Percentiles rank a stretch among this genome's conserved stretches.
phyloP scores from a whole-genome alignment of 2,329 filamentous ascomycete species.

The Beauveria sp. region DNA sequence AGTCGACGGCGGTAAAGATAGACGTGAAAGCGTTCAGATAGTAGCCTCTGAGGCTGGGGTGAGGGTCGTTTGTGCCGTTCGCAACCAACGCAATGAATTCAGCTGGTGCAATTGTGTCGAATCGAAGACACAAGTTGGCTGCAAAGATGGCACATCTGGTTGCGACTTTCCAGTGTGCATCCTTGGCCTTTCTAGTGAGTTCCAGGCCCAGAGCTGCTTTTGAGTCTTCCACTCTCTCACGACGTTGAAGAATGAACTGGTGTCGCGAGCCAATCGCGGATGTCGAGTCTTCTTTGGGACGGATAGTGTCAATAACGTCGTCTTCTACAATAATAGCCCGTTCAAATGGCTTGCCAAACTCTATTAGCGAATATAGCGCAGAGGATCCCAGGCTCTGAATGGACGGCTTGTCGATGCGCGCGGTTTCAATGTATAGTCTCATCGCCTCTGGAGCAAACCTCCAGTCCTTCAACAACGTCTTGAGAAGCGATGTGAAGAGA shows the following conservation, averaged over 20 bases:
- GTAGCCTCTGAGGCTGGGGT: slow-evolving; percentile 74
- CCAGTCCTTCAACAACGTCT: slow-evolving; percentile 88
- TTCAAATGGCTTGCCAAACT: slow-evolving; percentile 85
- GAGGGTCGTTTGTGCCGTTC: slow-evolving; percentile 77
- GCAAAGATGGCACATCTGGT: slow-evolving; percentile 85
- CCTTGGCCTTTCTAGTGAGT: slow-evolving; percentile 66
- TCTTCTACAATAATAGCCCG: slow-evolving; percentile 76
- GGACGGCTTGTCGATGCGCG: slow-evolving; percentile 84
- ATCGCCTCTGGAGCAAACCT: slow-evolving; percentile 87
- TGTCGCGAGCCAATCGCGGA: slow-evolving; percentile 53
- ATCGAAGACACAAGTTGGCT: slow-evolving; percentile 83
- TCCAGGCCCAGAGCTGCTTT: slow-evolving; percentile 77
- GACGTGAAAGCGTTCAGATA: slow-evolving; percentile 72
- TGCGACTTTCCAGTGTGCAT: slow-evolving; percentile 94
- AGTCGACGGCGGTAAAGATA: slow-evolving; percentile 78
- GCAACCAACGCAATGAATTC: slow-evolving; percentile 79
- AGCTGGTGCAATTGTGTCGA: slow-evolving; percentile 75
- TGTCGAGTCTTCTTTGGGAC: slow-evolving; percentile 57
- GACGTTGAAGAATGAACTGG: slow-evolving; percentile 65
- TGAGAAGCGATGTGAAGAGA: slow-evolving; percentile 79
- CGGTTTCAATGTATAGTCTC: slow-evolving; percentile 81
- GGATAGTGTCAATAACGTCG: slow-evolving; percentile 61
- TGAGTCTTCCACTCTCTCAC: slow-evolving; percentile 70
- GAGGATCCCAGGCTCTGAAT: slow-evolving; percentile 82
- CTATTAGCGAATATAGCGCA: slow-evolving; percentile 77